A percentile compares a stretch with the other conserved stretches of the same genome.
Evolutionary conservation across 768 basidiomycete species (phyloP).

Genomic region (Leucocoprinus leucothites): DNA sequence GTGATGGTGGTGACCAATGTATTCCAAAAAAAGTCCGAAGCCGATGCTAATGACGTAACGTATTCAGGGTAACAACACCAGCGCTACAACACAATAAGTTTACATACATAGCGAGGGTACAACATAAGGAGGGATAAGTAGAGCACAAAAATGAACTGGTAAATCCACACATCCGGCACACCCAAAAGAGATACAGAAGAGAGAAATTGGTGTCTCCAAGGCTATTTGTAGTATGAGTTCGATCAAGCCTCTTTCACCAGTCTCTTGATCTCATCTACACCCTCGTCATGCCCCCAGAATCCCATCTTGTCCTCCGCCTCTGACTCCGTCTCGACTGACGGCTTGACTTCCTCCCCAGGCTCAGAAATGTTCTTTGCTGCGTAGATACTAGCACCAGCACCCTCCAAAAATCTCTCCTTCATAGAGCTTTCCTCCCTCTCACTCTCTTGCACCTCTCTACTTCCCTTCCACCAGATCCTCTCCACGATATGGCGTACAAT

Average conservation of each 20-base stretch:
- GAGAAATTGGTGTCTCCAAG: too few relatives aligned
- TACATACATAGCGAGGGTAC: too few relatives aligned
- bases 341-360: conserved; percentile 2
- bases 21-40: background rate
- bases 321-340: conserved; percentile 8
- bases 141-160: too few relatives aligned
- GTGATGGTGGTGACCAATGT: background rate
- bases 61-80: too few relatives aligned
- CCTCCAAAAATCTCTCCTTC: conserved; percentile 36
- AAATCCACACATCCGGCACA: too few relatives aligned
- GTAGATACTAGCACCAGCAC: conserved; percentile 3
- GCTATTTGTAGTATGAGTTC: too few relatives aligned
- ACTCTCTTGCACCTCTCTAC: conserved; percentile 58
- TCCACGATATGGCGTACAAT: conserved; percentile 69
- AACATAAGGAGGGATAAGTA: too few relatives aligned
- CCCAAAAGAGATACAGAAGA: too few relatives aligned
- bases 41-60: too few relatives aligned
- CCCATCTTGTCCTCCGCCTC: conserved; percentile 18
- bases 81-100: too few relatives aligned
- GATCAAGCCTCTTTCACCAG: conserved; percentile 55
- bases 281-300: conserved; percentile 77
- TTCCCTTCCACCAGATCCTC: conserved; percentile 71
- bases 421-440: conserved; percentile 51
- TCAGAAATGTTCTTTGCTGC: background rate
- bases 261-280: conserved; percentile 66